A percentile compares a stretch with the other conserved stretches of the same genome.
These are phyloP conservation scores for Pyrus bretschneideri DNA, from an alignment of 306 rosid genomes.

Conservation along the genomic window DNA sequence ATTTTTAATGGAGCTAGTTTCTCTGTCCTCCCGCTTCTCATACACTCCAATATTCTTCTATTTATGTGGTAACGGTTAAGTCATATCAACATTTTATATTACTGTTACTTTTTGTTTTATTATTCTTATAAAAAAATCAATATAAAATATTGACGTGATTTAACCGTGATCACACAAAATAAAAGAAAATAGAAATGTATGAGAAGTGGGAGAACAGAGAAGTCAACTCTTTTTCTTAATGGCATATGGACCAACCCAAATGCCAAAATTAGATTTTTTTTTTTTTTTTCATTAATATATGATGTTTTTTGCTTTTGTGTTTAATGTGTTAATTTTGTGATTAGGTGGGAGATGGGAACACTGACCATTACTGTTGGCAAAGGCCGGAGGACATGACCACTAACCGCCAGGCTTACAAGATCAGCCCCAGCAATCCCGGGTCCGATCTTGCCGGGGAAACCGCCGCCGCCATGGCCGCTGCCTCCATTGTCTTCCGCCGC, in stretches of 20 bases:
- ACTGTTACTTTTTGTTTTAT: no score
- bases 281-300: not conserved
- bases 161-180: no score
- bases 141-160: no score
- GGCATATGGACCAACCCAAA: not conserved
- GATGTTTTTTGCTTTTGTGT: not conserved
- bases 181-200: no score
- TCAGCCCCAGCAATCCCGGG: slow-evolving; percentile 90
- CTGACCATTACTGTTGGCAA: slow-evolving; percentile 98
- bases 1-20: not conserved
- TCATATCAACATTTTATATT: no score
- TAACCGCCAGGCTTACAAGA: slow-evolving; percentile 81
- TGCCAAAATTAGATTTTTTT: not conserved
- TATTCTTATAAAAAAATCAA: no score
- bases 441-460: slow-evolving; percentile 99
- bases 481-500: slow-evolving; percentile 85
- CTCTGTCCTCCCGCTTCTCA: no score
- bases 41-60: no score
- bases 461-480: slow-evolving; percentile 99
- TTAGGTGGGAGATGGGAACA: slow-evolving; percentile 97
- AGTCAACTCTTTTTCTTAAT: not conserved
- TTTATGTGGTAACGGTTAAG: no score
- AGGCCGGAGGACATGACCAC: slow-evolving; percentile 99
- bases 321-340: not conserved
- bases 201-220: no score